Percentiles rank a stretch among this genome's conserved stretches.
Evolutionary conservation across 1,284 basidiomycete genomes (phyloP).

Genomic region (Anthracocystis panici-leucophaei): DNA sequence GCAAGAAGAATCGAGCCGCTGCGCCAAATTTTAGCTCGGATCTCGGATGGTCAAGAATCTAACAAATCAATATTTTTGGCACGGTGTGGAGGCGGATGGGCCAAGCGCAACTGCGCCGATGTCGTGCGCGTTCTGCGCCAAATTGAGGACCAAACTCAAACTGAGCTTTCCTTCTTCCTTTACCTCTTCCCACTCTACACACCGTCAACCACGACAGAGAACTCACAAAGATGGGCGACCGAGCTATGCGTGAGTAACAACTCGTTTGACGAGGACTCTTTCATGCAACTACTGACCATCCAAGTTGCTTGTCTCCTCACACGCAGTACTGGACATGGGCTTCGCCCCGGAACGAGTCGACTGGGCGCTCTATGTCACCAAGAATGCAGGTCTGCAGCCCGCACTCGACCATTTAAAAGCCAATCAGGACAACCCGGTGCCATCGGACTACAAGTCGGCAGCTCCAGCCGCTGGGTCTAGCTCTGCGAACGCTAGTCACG

Average conservation of each 20-base stretch:
- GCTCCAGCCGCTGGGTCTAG: slow-evolving; percentile 15
- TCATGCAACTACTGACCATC: slow-evolving; percentile 1
- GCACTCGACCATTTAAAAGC: slow-evolving; percentile 68
- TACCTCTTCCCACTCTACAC: slow-evolving; percentile 1
- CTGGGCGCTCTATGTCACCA: slow-evolving; percentile 65
- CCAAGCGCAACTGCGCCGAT: slow-evolving; percentile 15
- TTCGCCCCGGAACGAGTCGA: slow-evolving; percentile 65
- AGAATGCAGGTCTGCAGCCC: slow-evolving; percentile 57
- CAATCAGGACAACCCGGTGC: slow-evolving; percentile 61
- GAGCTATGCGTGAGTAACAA: slow-evolving; percentile 39
- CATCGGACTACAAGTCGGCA: slow-evolving; percentile 49
- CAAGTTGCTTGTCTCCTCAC: not conserved
- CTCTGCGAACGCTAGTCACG: slow-evolving; percentile 28
- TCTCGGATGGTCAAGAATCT: slow-evolving; percentile 20
- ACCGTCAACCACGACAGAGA: not conserved
- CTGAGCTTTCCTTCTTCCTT: slow-evolving; percentile 10
- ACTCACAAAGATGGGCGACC: slow-evolving; percentile 39
- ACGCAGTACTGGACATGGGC: slow-evolving; percentile 66
- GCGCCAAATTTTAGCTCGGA: slow-evolving; percentile 25
- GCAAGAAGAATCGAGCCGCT: not conserved
- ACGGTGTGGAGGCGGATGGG: slow-evolving; percentile 36
- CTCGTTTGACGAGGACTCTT: not conserved
- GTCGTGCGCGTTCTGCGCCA: slow-evolving; percentile 27
- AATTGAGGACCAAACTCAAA: not conserved
- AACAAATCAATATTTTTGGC: slow-evolving; percentile 7